These are phyloP conservation scores for Erigeron canadensis DNA, from an alignment of 129 eudicot genomes.

Conservation along the genomic window DNA sequence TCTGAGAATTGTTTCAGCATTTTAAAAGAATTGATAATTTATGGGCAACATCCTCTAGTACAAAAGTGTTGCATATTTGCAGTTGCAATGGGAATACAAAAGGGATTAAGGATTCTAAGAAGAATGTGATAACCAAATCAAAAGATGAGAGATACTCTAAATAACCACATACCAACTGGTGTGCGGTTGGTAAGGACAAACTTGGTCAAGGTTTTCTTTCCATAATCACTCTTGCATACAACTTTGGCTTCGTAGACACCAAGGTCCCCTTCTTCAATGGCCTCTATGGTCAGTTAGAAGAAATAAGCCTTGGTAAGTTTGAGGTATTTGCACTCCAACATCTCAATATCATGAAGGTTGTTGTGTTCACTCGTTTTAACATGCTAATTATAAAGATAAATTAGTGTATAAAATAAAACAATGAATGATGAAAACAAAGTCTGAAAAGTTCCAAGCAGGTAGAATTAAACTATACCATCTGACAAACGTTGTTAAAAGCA, in stretches of 20 bases:
- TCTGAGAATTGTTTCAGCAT: too few relatives aligned
- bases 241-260: slow-evolving; percentile 2
- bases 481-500: neutral
- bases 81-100: neutral
- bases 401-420: neutral
- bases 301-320: neutral
- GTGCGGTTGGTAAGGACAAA: neutral
- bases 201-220: neutral
- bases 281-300: slow-evolving; percentile 8
- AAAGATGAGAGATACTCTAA: neutral
- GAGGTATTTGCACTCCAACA: slow-evolving; percentile 1
- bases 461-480: neutral
- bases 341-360: slow-evolving; percentile 1
- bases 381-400: neutral
- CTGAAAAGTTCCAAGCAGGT: neutral
- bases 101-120: neutral
- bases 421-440: too few relatives aligned
- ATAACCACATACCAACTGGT: slow-evolving; percentile 1
- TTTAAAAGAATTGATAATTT: too few relatives aligned
- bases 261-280: neutral
- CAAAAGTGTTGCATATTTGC: neutral
- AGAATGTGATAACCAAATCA: slow-evolving; percentile 1
- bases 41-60: neutral
- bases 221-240: neutral
- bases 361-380: slow-evolving; percentile 1